phyloP scores from a whole-genome alignment of 2,329 filamentous ascomycete genomes.

The Pyrenophora graminea region DNA sequence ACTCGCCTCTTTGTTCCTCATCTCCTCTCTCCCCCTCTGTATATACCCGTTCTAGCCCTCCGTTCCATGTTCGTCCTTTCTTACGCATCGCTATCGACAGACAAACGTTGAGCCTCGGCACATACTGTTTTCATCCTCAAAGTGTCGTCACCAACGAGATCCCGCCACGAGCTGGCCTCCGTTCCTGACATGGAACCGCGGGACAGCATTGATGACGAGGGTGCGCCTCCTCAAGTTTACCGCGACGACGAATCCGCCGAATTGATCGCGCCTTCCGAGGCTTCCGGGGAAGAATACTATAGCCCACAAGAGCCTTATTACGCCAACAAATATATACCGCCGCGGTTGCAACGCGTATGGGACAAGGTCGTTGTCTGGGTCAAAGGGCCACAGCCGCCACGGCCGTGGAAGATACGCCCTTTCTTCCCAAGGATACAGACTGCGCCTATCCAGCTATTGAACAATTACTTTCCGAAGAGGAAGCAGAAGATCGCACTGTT shows the following conservation, averaged over 20 bases:
- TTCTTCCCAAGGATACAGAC: constrained; percentile 70
- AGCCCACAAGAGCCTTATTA: constrained; percentile 24
- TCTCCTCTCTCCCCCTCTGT: background rate
- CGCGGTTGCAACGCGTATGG: constrained; percentile 55
- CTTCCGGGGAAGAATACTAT: constrained; percentile 36
- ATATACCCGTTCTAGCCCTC: background rate
- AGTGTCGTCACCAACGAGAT: constrained; percentile 33
- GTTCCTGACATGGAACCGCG: constrained; percentile 32
- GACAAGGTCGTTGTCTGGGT: constrained; percentile 50
- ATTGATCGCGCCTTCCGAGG: constrained; percentile 36
- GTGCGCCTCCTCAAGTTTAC: constrained; percentile 36
- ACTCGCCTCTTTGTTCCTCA: background rate
- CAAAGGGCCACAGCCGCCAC: constrained; percentile 54
- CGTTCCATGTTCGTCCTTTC: background rate
- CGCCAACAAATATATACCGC: constrained; percentile 52
- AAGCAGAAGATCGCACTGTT: constrained; percentile 65
- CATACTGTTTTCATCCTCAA: constrained; percentile 18
- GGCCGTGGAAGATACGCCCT: constrained; percentile 54
- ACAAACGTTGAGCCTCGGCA: constrained; percentile 11
- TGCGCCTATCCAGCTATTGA: constrained; percentile 66
- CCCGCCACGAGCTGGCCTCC: constrained; percentile 40
- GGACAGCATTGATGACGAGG: constrained; percentile 29
- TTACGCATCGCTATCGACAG: constrained; percentile 23
- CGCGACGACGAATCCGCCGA: constrained; percentile 33
- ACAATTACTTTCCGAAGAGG: constrained; percentile 63